Evolutionary conservation across 2,329 filamentous ascomycete genomes (phyloP).

Genomic region (Fusarium algeriense): DNA sequence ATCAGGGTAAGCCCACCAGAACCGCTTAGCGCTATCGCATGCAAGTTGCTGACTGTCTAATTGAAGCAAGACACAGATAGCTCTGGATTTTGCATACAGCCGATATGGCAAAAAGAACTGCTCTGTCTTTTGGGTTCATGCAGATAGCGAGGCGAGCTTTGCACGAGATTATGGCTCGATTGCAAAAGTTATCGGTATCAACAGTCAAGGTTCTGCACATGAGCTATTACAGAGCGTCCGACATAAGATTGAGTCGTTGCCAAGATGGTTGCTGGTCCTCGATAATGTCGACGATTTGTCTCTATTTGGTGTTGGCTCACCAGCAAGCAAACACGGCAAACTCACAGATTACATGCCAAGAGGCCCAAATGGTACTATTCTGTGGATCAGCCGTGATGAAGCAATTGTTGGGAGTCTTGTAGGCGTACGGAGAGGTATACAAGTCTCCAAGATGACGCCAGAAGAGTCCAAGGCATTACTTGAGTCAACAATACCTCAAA

Average conservation of each 20-base stretch:
- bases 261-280: constrained; percentile 49
- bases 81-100: constrained; percentile 52
- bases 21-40: neutral
- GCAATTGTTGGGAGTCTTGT: constrained; percentile 47
- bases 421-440: constrained; percentile 32
- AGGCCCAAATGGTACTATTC: constrained; percentile 42
- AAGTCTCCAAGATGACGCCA: constrained; percentile 41
- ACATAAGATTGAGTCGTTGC: constrained; percentile 26
- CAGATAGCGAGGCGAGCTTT: constrained; percentile 51
- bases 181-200: constrained; percentile 43
- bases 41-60: neutral
- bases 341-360: constrained; percentile 45
- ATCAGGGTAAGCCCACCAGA: constrained; percentile 19
- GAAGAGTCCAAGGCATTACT: constrained; percentile 33
- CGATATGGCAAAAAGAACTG: constrained; percentile 37
- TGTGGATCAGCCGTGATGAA: constrained; percentile 52
- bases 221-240: constrained; percentile 39
- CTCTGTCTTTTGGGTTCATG: constrained; percentile 55
- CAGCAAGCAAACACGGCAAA: neutral
- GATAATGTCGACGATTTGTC: constrained; percentile 52
- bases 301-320: constrained; percentile 44
- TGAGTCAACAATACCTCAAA: neutral
- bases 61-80: constrained; percentile 54
- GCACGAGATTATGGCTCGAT: constrained; percentile 49
- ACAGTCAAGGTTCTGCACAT: constrained; percentile 28